Percentiles rank a stretch among this genome's conserved stretches.
These are phyloP conservation scores for Rhynchospora pubera DNA, from an alignment of 176 grass and related monocot genomes.

Conservation along the genomic window DNA sequence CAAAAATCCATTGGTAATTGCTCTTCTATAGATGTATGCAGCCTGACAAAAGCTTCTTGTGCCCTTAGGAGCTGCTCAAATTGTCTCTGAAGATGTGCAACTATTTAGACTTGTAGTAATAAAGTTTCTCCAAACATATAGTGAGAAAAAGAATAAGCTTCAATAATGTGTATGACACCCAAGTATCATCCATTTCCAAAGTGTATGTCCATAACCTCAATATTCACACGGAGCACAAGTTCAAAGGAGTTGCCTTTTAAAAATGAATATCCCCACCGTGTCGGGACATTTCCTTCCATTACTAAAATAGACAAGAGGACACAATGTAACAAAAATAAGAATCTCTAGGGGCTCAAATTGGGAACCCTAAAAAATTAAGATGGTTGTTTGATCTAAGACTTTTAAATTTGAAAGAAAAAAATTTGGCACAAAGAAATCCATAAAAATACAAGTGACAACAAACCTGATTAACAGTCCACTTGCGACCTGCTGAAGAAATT, in stretches of 20 bases:
- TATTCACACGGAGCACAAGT: background rate
- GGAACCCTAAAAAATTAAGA: background rate
- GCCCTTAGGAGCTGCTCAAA: conserved; percentile 72
- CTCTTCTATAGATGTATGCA: conserved; percentile 61
- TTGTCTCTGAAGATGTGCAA: conserved; percentile 52
- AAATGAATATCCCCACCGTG: background rate
- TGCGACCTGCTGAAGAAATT: conserved; percentile 44
- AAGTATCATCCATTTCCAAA: background rate
- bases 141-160: background rate
- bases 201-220: background rate
- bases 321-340: background rate
- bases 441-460: background rate
- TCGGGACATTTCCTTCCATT: background rate
- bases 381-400: background rate
- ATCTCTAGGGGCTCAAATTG: background rate
- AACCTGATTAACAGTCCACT: conserved; percentile 93
- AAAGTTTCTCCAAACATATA: background rate
- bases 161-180: background rate
- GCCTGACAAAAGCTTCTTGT: conserved; percentile 49
- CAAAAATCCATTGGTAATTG: conserved; percentile 88
- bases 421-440: background rate
- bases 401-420: background rate
- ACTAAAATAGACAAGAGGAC: background rate
- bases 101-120: background rate
- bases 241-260: background rate